These are phyloP conservation scores for Phytomonas sp. DNA, from an alignment of 208 protist genomes.

Conservation along the genomic window DNA sequence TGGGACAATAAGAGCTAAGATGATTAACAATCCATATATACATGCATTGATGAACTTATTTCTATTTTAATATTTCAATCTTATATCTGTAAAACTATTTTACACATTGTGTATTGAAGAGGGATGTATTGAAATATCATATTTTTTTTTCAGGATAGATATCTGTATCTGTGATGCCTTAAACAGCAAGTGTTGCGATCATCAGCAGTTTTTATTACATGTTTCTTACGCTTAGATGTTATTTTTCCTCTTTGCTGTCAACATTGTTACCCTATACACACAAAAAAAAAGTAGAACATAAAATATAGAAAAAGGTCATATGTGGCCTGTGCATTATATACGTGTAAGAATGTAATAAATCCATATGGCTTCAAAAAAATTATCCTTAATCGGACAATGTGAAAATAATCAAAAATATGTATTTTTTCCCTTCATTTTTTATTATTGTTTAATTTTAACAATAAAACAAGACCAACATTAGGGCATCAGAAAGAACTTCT, in stretches of 20 bases:
- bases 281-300: conserved; percentile 1
- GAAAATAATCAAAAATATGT: neutral
- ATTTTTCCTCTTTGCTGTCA: conserved; percentile 16
- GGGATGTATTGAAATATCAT: neutral
- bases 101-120: neutral
- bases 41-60: neutral
- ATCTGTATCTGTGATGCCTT: conserved; percentile 1
- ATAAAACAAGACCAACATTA: neutral
- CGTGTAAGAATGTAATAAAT: neutral
- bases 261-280: neutral
- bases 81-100: conserved; percentile 1
- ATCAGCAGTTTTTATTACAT: neutral
- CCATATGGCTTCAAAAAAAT: neutral
- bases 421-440: neutral
- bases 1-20: neutral
- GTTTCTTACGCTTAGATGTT: conserved; percentile 8
- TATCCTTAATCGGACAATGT: neutral
- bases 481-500: neutral
- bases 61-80: neutral
- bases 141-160: conserved; percentile 8
- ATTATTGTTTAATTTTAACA: neutral
- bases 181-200: neutral
- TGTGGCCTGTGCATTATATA: neutral
- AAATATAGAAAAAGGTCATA: conserved; percentile 1
- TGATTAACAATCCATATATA: neutral